Conservation (phyloP, 106 monocot species). For the Acorus calamus region DNA sequence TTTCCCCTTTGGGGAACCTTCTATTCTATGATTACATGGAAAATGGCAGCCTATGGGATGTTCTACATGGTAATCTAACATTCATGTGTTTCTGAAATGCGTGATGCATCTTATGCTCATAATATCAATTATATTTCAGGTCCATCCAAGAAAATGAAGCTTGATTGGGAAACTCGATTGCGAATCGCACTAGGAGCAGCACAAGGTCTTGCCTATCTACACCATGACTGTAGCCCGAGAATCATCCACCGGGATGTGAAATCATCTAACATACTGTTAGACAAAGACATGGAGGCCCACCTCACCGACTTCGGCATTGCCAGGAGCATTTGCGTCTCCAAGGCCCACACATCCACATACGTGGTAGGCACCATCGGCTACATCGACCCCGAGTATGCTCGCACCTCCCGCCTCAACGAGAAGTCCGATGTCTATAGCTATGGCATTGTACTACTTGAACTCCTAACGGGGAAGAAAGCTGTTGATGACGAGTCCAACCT, state of each 20-base stretch:
- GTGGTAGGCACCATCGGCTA: neutral
- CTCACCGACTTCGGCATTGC: neutral
- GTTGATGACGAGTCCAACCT: neutral
- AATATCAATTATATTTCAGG: neutral
- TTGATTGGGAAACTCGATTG: neutral
- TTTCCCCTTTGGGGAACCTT: too few species aligned
- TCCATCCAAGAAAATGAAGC: neutral
- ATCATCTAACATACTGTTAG: neutral
- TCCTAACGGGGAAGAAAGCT: neutral
- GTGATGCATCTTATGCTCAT: too few species aligned
- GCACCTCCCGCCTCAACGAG: neutral
- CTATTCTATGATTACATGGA: too few species aligned
- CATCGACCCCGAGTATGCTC: conserved; percentile 1
- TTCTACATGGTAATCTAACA: too few species aligned
- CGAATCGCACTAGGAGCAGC: neutral
- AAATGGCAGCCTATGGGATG: too few species aligned
- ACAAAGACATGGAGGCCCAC: neutral
- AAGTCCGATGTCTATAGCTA: neutral
- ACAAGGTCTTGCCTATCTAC: neutral
- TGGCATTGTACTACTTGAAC: neutral
- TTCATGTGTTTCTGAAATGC: too few species aligned
- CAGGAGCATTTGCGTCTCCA: neutral
- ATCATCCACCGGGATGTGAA: conserved; percentile 1
- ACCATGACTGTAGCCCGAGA: neutral
- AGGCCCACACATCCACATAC: neutral